phyloP scores from a whole-genome alignment of 495 filamentous ascomycete genomes.

The Penicillium robsamsonii region DNA sequence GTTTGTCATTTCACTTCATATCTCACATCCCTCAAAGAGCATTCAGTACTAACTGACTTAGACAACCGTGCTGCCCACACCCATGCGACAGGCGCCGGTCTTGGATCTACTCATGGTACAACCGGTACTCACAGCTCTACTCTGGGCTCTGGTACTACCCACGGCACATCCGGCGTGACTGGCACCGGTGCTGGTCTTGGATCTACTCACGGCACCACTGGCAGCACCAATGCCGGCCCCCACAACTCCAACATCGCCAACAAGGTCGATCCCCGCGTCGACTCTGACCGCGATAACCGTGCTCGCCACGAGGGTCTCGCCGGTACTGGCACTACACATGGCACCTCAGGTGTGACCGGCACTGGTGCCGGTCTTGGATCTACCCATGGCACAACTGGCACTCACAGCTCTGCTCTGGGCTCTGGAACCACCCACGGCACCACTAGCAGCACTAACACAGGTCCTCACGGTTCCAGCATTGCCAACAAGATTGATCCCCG shows the following conservation, averaged over 20 bases:
- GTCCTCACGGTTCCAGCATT: conserved; percentile 36
- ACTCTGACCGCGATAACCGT: conserved; percentile 33
- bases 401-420: neutral
- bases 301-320: conserved; percentile 1
- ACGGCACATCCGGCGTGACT: neutral
- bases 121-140: neutral
- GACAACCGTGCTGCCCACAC: conserved; percentile 11
- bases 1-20: conserved; percentile 5
- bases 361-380: neutral
- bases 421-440: neutral
- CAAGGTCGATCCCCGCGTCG: conserved; percentile 50
- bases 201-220: neutral
- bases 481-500: conserved; percentile 50
- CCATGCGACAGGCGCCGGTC: neutral
- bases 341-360: neutral
- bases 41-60: neutral
- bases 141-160: neutral
- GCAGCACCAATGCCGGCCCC: conserved; percentile 2
- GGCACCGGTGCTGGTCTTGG: neutral
- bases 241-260: conserved; percentile 42
- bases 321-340: neutral
- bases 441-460: too few species aligned
- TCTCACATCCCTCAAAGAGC: neutral
- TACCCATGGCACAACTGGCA: neutral
- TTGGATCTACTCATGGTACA: neutral